phyloP scores from a whole-genome alignment of 2,329 filamentous ascomycete genomes.

The Claviceps arundinis region DNA sequence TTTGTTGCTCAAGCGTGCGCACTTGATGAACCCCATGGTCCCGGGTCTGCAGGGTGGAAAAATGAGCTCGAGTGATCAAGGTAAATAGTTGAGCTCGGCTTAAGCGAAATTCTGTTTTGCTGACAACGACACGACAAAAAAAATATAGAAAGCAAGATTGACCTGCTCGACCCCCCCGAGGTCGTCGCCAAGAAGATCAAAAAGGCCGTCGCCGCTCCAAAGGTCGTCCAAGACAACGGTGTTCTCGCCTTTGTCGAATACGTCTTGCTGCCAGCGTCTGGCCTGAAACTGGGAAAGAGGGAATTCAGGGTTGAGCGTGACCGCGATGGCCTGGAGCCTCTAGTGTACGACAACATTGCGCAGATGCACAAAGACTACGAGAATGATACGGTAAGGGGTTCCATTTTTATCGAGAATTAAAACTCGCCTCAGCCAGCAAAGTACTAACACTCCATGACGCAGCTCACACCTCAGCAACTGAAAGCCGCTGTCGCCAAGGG shows the following conservation, averaged over 20 bases:
- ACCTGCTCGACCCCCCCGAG: constrained; percentile 72
- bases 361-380: constrained; percentile 69
- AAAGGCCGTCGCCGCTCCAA: constrained; percentile 70
- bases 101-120: background rate
- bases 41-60: constrained; percentile 74
- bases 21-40: constrained; percentile 59
- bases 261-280: constrained; percentile 66
- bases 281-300: constrained; percentile 40
- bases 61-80: constrained; percentile 66
- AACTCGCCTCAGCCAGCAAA: too few species aligned
- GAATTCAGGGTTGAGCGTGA: constrained; percentile 58
- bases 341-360: constrained; percentile 66
- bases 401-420: background rate
- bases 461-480: constrained; percentile 69
- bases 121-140: background rate
- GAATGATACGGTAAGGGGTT: constrained; percentile 53
- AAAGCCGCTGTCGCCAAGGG: constrained; percentile 72
- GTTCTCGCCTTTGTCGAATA: constrained; percentile 76
- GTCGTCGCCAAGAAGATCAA: constrained; percentile 68
- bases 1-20: constrained; percentile 16
- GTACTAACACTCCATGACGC: background rate
- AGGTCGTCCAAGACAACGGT: constrained; percentile 71
- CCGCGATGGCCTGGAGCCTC: constrained; percentile 53
- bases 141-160: constrained; percentile 66
- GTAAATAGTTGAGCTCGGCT: constrained; percentile 19